Percentiles rank a stretch among this genome's conserved stretches.
phyloP scores from a whole-genome alignment of 108 stramenopile genomes.

The Schizochytrium sp. region DNA sequence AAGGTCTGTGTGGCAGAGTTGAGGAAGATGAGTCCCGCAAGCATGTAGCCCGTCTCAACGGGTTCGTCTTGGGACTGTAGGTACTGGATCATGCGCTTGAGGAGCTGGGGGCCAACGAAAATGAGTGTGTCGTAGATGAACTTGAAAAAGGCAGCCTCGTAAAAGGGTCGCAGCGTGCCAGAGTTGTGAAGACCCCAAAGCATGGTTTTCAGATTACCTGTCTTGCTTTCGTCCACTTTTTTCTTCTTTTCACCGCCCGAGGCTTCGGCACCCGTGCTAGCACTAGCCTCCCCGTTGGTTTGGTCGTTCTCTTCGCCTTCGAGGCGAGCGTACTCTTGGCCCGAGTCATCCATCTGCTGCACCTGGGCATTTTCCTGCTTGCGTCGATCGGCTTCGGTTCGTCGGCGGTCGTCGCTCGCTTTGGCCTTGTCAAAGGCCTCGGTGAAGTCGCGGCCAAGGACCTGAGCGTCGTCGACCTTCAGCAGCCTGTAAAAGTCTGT shows the following conservation, averaged over 20 bases:
- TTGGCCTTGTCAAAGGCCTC: neutral
- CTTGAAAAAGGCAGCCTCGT: constrained; percentile 48
- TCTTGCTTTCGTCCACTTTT: neutral
- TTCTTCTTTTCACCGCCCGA: neutral
- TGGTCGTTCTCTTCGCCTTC: neutral
- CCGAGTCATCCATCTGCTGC: neutral
- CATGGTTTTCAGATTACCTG: neutral
- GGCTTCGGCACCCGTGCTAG: neutral
- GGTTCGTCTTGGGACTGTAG: constrained; percentile 23
- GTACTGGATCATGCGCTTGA: constrained; percentile 64
- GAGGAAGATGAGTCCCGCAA: constrained; percentile 4
- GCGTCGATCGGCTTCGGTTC: neutral
- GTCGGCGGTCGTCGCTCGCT: neutral
- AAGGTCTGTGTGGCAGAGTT: constrained; percentile 31
- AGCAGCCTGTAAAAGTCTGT: neutral
- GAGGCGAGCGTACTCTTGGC: neutral
- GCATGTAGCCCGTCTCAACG: neutral
- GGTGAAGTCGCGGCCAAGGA: neutral
- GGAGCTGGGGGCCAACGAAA: constrained; percentile 76
- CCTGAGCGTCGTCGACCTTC: neutral
- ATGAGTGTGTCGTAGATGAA: constrained; percentile 66
- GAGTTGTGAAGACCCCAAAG: neutral
- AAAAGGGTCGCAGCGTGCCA: neutral
- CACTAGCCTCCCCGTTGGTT: neutral
- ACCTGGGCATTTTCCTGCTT: neutral